Percentiles rank a stretch among this genome's conserved stretches.
Evolutionary conservation across 805 yeast genomes (phyloP).

Genomic region (Komagataella pseudopastoris): DNA sequence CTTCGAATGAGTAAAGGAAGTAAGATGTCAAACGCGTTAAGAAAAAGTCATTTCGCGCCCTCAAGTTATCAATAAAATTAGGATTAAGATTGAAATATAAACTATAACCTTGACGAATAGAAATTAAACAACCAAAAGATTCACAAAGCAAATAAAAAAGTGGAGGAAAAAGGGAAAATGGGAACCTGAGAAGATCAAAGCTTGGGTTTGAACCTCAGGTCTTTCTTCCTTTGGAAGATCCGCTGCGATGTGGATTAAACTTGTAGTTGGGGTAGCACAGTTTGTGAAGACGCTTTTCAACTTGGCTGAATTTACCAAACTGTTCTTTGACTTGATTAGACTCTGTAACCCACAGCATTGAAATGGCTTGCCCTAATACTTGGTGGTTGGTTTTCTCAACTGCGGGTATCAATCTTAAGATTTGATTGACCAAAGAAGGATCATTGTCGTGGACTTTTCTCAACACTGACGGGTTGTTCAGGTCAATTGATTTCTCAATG

Average conservation of each 20-base stretch:
- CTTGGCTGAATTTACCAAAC: constrained; percentile 22
- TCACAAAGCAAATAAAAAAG: background rate
- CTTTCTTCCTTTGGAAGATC: constrained; percentile 4
- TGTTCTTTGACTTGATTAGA: constrained; percentile 18
- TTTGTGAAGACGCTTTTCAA: constrained; percentile 27
- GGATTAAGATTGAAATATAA: background rate
- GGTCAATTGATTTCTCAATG: background rate
- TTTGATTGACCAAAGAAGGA: constrained; percentile 11
- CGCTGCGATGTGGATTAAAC: constrained; percentile 22
- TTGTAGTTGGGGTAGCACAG: constrained; percentile 29
- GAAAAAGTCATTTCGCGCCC: background rate
- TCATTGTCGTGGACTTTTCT: background rate
- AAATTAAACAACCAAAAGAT: too few species aligned
- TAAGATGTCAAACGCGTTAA: background rate
- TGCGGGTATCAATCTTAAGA: constrained; percentile 2
- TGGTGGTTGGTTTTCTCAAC: constrained; percentile 20
- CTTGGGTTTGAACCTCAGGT: background rate
- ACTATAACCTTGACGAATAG: background rate
- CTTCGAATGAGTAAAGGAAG: background rate
- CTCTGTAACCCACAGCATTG: constrained; percentile 33
- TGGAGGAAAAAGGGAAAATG: too few species aligned
- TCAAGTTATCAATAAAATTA: background rate
- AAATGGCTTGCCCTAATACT: constrained; percentile 24
- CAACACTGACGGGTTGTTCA: background rate
- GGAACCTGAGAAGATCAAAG: too few species aligned